A percentile compares a stretch with the other conserved stretches of the same genome.
phyloP scores from a whole-genome alignment of 306 rosid genomes.

The Begonia fuchsioides region DNA sequence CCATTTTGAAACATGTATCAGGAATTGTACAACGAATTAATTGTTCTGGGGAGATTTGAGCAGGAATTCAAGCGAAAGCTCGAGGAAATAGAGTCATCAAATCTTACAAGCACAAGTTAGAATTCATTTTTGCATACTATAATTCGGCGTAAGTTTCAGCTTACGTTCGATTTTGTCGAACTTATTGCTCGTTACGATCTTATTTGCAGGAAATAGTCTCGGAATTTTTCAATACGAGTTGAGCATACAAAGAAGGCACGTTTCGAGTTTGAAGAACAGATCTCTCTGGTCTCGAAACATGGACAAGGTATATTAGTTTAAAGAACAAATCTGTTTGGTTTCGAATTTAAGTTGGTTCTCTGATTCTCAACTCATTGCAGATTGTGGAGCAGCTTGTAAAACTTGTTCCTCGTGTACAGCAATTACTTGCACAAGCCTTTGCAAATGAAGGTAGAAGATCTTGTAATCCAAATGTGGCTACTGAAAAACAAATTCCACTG shows the following conservation, averaged over 20 bases:
- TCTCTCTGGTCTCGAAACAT: constrained; percentile 76
- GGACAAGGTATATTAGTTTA: constrained; percentile 60
- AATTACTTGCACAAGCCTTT: constrained; percentile 46
- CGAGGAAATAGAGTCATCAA: constrained; percentile 60
- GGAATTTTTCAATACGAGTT: constrained; percentile 61
- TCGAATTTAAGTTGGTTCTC: constrained; percentile 1
- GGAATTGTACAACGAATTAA: constrained; percentile 80
- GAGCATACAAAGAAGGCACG: constrained; percentile 70
- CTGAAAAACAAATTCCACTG: constrained; percentile 7
- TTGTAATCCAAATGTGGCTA: constrained; percentile 1
- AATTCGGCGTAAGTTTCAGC: neutral
- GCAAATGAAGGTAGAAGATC: constrained; percentile 44
- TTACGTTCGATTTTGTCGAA: neutral
- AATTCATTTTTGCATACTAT: neutral
- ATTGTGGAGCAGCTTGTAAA: constrained; percentile 77
- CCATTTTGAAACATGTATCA: constrained; percentile 9
- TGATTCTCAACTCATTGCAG: constrained; percentile 39
- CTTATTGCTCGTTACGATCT: neutral
- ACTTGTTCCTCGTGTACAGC: constrained; percentile 45
- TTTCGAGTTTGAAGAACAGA: constrained; percentile 68
- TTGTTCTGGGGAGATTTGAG: constrained; percentile 58
- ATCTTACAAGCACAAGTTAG: constrained; percentile 71
- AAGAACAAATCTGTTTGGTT: neutral
- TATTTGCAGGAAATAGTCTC: constrained; percentile 62
- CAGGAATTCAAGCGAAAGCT: constrained; percentile 64